Percentiles rank a stretch among this genome's conserved stretches.
These are phyloP conservation scores for Aureobasidium vineae DNA, from an alignment of 2,329 filamentous ascomycete species.

Conservation along the genomic window DNA sequence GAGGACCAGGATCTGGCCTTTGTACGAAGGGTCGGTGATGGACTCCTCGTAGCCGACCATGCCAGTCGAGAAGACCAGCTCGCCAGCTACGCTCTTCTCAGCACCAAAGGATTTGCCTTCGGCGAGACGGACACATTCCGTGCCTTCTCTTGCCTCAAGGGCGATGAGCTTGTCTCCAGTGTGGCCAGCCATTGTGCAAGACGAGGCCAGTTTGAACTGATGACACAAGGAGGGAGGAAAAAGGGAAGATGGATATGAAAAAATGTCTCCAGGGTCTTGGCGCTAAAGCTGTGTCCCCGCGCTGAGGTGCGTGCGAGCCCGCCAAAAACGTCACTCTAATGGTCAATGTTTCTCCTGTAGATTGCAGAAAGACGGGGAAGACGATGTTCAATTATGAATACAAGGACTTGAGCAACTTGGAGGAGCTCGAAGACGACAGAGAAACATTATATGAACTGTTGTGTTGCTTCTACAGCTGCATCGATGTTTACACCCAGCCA, in stretches of 20 bases:
- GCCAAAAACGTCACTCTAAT: background rate
- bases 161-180: slow-evolving; percentile 56
- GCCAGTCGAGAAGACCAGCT: slow-evolving; percentile 98
- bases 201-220: slow-evolving; percentile 23
- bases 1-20: slow-evolving; percentile 91
- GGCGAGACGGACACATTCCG: slow-evolving; percentile 59
- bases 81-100: slow-evolving; percentile 88
- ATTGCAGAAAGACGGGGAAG: slow-evolving; percentile 11
- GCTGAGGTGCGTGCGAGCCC: background rate
- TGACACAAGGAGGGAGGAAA: slow-evolving; percentile 25
- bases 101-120: slow-evolving; percentile 97
- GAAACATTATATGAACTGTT: background rate
- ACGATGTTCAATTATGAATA: background rate
- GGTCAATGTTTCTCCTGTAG: slow-evolving; percentile 12
- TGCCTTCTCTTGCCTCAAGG: slow-evolving; percentile 90
- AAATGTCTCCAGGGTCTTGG: slow-evolving; percentile 24
- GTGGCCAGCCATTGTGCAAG: slow-evolving; percentile 29
- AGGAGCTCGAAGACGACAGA: background rate
- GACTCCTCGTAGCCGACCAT: slow-evolving; percentile 99
- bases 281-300: slow-evolving; percentile 10
- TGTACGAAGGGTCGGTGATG: slow-evolving; percentile 82
- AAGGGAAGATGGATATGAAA: slow-evolving; percentile 14
- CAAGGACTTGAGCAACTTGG: background rate
- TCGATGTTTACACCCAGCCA: background rate
- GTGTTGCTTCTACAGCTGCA: background rate